Evolutionary conservation across 2,329 filamentous ascomycete genomes (phyloP).

Genomic region (Xylariomycetidae sp.): DNA sequence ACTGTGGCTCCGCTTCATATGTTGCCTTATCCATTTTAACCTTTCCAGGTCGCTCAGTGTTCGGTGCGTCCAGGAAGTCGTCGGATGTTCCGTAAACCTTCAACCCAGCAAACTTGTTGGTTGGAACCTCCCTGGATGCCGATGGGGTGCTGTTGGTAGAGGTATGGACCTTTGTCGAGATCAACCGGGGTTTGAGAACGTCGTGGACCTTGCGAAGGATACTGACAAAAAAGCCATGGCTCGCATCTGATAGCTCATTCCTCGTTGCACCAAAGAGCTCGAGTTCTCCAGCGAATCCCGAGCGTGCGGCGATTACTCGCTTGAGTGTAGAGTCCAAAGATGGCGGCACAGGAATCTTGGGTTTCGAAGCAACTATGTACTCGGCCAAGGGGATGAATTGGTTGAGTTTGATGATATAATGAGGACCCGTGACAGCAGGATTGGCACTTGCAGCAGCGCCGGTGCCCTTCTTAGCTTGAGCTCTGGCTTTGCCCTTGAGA

Average conservation of each 20-base stretch:
- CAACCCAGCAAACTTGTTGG: slow-evolving; percentile 31
- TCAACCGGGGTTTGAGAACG: slow-evolving; percentile 19
- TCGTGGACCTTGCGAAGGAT: slow-evolving; percentile 31
- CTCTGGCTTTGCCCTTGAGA: slow-evolving; percentile 26
- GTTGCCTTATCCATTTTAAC: slow-evolving; percentile 10
- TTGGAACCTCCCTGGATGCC: slow-evolving; percentile 10
- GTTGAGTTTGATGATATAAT: slow-evolving; percentile 31
- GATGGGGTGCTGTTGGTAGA: no score
- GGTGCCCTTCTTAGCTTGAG: slow-evolving; percentile 14
- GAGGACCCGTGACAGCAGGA: slow-evolving; percentile 7
- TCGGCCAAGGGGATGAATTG: slow-evolving; percentile 35
- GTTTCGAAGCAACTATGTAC: slow-evolving; percentile 28
- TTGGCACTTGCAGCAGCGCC: neutral
- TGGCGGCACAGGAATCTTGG: slow-evolving; percentile 22
- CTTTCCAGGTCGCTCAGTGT: slow-evolving; percentile 16
- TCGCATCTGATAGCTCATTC: slow-evolving; percentile 18
- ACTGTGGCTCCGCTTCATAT: slow-evolving; percentile 29
- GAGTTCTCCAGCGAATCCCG: slow-evolving; percentile 21
- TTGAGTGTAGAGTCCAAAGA: slow-evolving; percentile 28
- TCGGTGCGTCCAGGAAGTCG: slow-evolving; percentile 29
- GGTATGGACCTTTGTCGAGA: slow-evolving; percentile 1
- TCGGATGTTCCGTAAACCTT: slow-evolving; percentile 33
- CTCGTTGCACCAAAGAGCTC: slow-evolving; percentile 8
- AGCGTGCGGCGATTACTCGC: slow-evolving; percentile 32
- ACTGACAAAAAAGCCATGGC: slow-evolving; percentile 30